A percentile compares a stretch with the other conserved stretches of the same genome.
Evolutionary conservation across 2,329 filamentous ascomycete species (phyloP).

Genomic region (Coniochaeta hoffmannii): DNA sequence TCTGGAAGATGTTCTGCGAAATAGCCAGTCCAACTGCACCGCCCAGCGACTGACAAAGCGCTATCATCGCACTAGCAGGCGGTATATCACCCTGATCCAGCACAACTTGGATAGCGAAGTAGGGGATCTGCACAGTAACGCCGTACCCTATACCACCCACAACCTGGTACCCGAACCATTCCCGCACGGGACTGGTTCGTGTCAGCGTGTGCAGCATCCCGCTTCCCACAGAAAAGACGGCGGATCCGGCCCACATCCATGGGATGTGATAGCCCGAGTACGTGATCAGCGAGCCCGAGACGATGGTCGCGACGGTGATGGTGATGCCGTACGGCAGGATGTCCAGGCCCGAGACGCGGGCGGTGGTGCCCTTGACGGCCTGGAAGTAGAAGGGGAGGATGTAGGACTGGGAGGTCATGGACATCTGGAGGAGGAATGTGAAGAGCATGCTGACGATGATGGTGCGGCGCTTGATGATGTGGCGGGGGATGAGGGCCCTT

Average conservation of each 20-base stretch:
- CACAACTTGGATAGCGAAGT: conserved; percentile 11
- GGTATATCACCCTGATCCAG: background rate
- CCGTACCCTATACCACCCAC: conserved; percentile 11
- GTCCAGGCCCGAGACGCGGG: conserved; percentile 18
- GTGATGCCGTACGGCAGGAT: conserved; percentile 18
- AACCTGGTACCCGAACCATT: conserved; percentile 14
- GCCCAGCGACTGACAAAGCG: background rate
- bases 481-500: background rate
- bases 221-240: conserved; percentile 9
- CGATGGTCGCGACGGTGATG: conserved; percentile 9
- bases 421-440: background rate
- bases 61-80: background rate
- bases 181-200: conserved; percentile 3
- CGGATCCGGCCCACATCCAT: conserved; percentile 8
- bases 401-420: background rate
- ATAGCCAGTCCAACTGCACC: background rate
- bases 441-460: background rate
- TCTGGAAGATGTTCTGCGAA: background rate
- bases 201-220: conserved; percentile 10
- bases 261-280: conserved; percentile 14
- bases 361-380: conserved; percentile 12
- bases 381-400: conserved; percentile 8
- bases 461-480: background rate
- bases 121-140: conserved; percentile 34
- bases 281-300: conserved; percentile 18